Base-by-base conservation (phyloP, 306 rosid genomes). In the Cucumis cinereus region DNA sequence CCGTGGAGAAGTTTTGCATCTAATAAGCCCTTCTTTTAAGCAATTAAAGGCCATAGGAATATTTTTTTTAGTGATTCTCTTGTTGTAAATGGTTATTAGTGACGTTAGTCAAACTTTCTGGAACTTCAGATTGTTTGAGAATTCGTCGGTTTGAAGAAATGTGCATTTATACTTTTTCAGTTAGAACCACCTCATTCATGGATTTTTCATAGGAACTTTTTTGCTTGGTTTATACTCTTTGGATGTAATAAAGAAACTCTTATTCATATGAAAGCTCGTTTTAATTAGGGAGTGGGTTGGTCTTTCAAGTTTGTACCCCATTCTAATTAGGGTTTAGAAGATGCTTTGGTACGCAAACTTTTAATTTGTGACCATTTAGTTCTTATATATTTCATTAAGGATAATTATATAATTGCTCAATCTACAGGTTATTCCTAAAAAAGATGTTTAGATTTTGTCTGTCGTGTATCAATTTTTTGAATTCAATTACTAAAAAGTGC, bases 1-100 rank as follows among this genome's bases (percentile, higher is more conserved):
- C 57, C 75, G 26, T 70, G 58, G 75, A 45, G 75, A 70, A 70
- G 75, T 47, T 70, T 45, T 70, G 75, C 75, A 70, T 70, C 75
- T 70, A 45, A 43, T 70, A 70, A 47, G 75, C 54, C 55, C 74
- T 49, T 70, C 40, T 47, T 22, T 47, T 70, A 70, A 70, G 75
- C 58, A 70, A 70, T 47, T 70, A 70, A n/a, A 47, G 36, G 75
- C 38, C 57, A 47, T 70, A 14, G 22, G 75, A 70, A 70, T 47
- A 24, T 70, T 14, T 45, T 70, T 70, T 70, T 59, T 26, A n/a
- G 53, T 43, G 54, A 40, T 70, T 70, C 15, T 24, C 55, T 47
- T 43, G 47, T 36, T 63, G 56, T 45, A 26, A 15, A 23, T 70
- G 58, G 41, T 68, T 43, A 70, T 8, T 4, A 70, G 75, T 70